A percentile compares a stretch with the other conserved stretches of the same genome.
These are phyloP conservation scores for Petrea volubilis DNA, from an alignment of 257 asterid genomes.

Conservation along the genomic window DNA sequence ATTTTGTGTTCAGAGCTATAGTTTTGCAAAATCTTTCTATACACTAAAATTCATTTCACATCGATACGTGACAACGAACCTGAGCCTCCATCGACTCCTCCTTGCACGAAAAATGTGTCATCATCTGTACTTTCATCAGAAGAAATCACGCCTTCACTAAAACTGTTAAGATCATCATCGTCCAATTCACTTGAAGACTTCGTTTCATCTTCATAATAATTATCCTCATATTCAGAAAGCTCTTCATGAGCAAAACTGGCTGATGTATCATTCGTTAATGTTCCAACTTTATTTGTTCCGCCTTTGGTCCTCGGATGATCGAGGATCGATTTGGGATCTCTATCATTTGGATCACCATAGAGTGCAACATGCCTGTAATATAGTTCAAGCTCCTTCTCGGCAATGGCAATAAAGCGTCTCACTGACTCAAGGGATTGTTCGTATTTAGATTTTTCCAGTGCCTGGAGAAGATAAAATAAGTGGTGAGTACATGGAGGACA, in stretches of 20 bases:
- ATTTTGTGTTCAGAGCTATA: too few relatives aligned
- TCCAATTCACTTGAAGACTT: too few relatives aligned
- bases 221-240: constrained; percentile 39
- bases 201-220: too few relatives aligned
- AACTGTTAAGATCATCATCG: too few relatives aligned
- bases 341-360: constrained; percentile 72
- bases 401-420: constrained; percentile 74
- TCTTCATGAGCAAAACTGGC: constrained; percentile 41
- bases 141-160: constrained; percentile 29
- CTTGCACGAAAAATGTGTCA: not conserved
- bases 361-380: constrained; percentile 84
- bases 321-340: constrained; percentile 56
- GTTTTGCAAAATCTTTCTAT: too few relatives aligned
- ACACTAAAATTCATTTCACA: too few relatives aligned
- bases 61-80: too few relatives aligned
- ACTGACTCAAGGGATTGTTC: constrained; percentile 94
- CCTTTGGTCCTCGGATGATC: constrained; percentile 32
- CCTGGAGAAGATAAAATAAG: constrained; percentile 45
- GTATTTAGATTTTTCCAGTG: constrained; percentile 81
- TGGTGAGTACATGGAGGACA: too few relatives aligned
- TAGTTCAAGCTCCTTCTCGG: constrained; percentile 92
- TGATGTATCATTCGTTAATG: too few relatives aligned
- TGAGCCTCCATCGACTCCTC: too few relatives aligned
- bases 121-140: constrained; percentile 30
- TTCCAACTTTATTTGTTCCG: constrained; percentile 16